phyloP scores from a whole-genome alignment of 371 early-diverging fungal genomes.

The Apophysomyces trapeziformis region DNA sequence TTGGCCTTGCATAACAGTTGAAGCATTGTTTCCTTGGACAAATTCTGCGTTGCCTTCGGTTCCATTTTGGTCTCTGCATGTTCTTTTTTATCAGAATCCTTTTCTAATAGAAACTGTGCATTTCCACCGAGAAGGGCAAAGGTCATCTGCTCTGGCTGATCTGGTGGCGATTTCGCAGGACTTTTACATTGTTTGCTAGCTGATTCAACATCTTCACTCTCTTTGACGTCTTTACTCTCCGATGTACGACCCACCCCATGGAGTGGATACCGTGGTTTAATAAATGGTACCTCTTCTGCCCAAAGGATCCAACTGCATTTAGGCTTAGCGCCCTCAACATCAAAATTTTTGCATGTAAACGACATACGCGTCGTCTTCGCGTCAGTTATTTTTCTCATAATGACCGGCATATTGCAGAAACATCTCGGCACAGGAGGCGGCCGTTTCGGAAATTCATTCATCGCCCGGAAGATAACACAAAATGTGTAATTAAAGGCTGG shows the following conservation, averaged over 20 bases:
- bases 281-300: constrained; percentile 37
- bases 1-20: background rate
- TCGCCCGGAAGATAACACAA: constrained; percentile 39
- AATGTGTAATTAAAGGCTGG: constrained; percentile 52
- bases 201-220: background rate
- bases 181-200: background rate
- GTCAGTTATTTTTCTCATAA: constrained; percentile 7
- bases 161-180: too few species aligned
- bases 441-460: constrained; percentile 23
- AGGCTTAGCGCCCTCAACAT: constrained; percentile 29
- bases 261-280: background rate
- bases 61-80: too few species aligned
- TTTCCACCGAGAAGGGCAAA: too few species aligned
- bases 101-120: too few species aligned
- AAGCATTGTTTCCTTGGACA: background rate
- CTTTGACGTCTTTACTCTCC: background rate
- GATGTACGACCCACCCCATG: background rate
- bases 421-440: constrained; percentile 20
- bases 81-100: too few species aligned
- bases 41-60: too few species aligned
- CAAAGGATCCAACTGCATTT: constrained; percentile 38
- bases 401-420: constrained; percentile 22
- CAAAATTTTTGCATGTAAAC: constrained; percentile 36
- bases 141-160: too few species aligned
- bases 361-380: background rate